These are phyloP conservation scores for Fonsecaea multimorphosa DNA, from an alignment of 2,329 filamentous ascomycete genomes.

Conservation along the genomic window DNA sequence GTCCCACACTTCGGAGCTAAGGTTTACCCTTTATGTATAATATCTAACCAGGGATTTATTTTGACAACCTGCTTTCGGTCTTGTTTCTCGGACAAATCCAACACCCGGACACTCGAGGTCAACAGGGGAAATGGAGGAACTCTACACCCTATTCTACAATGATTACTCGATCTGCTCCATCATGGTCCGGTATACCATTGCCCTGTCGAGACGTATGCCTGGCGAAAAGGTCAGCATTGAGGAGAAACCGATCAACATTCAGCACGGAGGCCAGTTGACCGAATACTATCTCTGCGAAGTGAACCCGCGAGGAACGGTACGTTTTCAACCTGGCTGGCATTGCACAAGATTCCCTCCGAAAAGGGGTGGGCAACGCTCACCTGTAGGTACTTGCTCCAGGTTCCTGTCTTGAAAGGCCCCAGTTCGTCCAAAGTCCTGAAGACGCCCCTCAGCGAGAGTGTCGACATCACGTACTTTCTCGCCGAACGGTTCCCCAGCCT, in stretches of 20 bases:
- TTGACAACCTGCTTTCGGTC: too few species aligned
- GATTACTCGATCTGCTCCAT: constrained; percentile 16
- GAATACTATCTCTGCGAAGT: constrained; percentile 20
- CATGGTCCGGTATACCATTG: constrained; percentile 15
- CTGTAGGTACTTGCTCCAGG: not conserved
- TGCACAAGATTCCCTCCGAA: too few species aligned
- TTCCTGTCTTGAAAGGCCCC: not conserved
- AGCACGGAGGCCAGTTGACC: constrained; percentile 10
- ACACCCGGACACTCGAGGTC: too few species aligned
- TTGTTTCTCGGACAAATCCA: too few species aligned
- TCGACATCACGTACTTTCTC: constrained; percentile 16
- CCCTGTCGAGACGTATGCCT: not conserved
- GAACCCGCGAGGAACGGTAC: constrained; percentile 14
- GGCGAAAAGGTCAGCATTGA: not conserved
- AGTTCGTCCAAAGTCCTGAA: not conserved
- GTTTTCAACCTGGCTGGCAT: too few species aligned
- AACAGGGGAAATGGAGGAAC: not conserved
- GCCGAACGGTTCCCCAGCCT: not conserved
- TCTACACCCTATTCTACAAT: constrained; percentile 11
- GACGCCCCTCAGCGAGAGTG: not conserved
- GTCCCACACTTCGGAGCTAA: too few species aligned
- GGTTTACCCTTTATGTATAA: too few species aligned
- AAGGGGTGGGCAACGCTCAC: not conserved
- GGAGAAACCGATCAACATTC: constrained; percentile 7
- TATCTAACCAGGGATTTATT: too few species aligned